These are phyloP conservation scores for Aspergillus brasiliensis DNA, from an alignment of 2,329 filamentous ascomycete genomes.

Conservation along the genomic window DNA sequence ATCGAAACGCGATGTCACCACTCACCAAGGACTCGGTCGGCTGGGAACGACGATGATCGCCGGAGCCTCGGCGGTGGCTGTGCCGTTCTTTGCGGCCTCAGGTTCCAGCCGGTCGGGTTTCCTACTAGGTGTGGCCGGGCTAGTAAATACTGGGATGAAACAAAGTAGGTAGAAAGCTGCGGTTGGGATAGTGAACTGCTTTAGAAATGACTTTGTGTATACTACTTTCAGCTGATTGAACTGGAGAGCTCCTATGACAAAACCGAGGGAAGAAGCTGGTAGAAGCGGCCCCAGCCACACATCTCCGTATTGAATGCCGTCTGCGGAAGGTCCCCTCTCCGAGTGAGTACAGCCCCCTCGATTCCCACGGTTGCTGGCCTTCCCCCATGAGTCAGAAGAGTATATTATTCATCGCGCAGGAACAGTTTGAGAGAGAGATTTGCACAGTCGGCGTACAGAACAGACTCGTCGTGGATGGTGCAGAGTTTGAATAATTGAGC, in stretches of 20 bases:
- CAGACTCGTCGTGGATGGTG: not conserved
- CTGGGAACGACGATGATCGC: constrained; percentile 12
- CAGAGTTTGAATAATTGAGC: not conserved
- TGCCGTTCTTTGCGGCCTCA: constrained; percentile 22
- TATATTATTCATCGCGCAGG: constrained; percentile 1
- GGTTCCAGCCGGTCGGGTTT: constrained; percentile 7
- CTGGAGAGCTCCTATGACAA: not conserved
- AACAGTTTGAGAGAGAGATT: not conserved
- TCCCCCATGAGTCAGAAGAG: not conserved
- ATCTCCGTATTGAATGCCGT: not conserved
- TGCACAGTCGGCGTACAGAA: not conserved
- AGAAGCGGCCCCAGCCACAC: not conserved
- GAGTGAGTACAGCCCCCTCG: not conserved
- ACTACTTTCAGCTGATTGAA: not conserved
- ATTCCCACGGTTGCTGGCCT: not conserved
- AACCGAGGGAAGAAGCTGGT: not conserved
- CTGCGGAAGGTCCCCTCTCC: not conserved
- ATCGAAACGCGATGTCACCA: not conserved
- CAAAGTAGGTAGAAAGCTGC: not conserved
- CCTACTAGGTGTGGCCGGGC: not conserved
- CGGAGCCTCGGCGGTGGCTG: constrained; percentile 21
- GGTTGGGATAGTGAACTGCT: not conserved
- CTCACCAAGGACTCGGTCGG: not conserved
- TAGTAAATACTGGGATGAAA: not conserved
- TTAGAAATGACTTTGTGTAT: not conserved